Evolutionary conservation across 331 rosid genomes (phyloP), one percentile per base, ranked within the genome.

Genomic region (Quercus tomentella): DNA sequence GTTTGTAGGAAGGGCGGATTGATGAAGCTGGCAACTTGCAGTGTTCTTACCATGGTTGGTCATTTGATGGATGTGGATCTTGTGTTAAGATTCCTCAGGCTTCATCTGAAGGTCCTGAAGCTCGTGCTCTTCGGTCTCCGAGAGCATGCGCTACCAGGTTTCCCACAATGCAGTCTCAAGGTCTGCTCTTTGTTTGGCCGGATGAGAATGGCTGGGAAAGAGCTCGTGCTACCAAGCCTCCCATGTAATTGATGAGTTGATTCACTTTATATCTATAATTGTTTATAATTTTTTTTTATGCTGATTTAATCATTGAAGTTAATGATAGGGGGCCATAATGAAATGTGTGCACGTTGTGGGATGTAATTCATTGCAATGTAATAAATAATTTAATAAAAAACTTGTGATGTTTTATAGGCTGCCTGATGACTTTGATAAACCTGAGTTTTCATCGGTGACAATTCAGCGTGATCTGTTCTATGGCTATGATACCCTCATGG

Each of bases 31-130:
- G 97, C 25, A 89, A 93, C 78, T 91, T 95, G 87, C 99, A 93
- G 86, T 95, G 97, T 82, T 93, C 99, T 33, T 95, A 93, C 84
- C 99, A 95, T 74, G 99, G 99, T 4, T 95, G 99, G 97, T 91
- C 96, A 77, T 95, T 95, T 80, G 91, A 89, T 76, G 91, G 97
- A 4, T 75, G 96, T 86, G 97, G 99, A 84, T 84, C 97, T 2
- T 95, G 97, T 86, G 89, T 76, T 72, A 87, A 55, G 71, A 95
- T 93, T 52, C 99, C 97, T 61, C 99, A 95, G 78, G 97, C 99
- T 66, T 85, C 93, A 52, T 28, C 92, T 7, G 91, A 90, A 87
- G 99, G 97, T 5, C 97, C 97, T 0, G 99, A 95, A 77, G 86
- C 99, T 72, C 92, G 97, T 54, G 99, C 99, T 52, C 4, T 90